Base-by-base conservation (phyloP, 352 stramenopile species). In the Phytophthora chlamydospora region DNA sequence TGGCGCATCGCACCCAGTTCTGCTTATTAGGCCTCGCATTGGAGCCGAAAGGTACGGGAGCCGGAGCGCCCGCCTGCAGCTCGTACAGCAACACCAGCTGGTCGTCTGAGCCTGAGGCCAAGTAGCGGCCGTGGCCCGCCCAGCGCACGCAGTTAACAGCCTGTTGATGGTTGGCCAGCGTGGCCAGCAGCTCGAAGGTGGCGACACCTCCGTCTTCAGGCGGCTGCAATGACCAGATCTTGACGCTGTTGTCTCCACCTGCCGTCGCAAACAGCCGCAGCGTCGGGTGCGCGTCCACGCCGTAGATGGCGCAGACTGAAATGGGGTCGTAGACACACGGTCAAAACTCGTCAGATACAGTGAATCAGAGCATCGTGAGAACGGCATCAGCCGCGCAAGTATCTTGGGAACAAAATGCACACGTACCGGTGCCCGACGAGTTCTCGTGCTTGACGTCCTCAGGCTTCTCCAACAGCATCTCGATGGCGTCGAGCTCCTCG, bases 121-220 rank as follows among this genome's bases (percentile, higher is more conserved):
- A 79, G 52, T 91, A 94, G 17, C 79, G 78, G 7, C 87, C 87
- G 36, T 93, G 84, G 17, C 65, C 70, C 11, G 87, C 85, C 87
- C 87, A 96, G 11, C 87, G 87, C 47, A 96, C 85, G 48, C 85
- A 93, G 61, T 96, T 96, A 40, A 96, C 87, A 4, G 87, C 85
- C 63, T 94, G 84, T 55, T 94, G 78, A 65, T 96, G 87, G 56
- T 88, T 89, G 32, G 76, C 68, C 42, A 96, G 66, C 51, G 87
- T 96, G 32, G 83, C 85, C 17, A 96, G 56, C 31, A 96, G 72
- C 71, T 94, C 83, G 66, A 92, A 94, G 2, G 76, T 80, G 36
- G 82, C 80, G 33, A 90, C 71, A 14, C 73, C 76, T 31, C 67
- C 78, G 17, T 76, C 74, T 0, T 48, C 16, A 2, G 57, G 65